Percentiles rank a stretch among this genome's conserved stretches.
Evolutionary conservation across 768 basidiomycete species (phyloP).

Genomic region (Symmetrospora coprosmae): DNA sequence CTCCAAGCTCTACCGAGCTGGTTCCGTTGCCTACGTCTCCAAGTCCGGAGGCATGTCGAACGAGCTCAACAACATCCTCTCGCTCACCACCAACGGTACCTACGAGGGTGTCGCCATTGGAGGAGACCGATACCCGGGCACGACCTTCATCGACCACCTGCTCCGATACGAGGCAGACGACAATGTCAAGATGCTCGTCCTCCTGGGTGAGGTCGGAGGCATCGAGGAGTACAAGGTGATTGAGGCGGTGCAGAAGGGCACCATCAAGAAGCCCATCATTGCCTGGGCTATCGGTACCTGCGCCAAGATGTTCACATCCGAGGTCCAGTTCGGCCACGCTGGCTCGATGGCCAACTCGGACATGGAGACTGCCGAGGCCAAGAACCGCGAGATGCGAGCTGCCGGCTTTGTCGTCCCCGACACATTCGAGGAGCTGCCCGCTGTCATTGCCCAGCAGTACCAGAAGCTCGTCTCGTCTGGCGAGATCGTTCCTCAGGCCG

Average conservation of each 20-base stretch:
- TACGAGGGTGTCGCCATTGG: slow-evolving; percentile 99
- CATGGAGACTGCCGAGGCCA: slow-evolving; percentile 91
- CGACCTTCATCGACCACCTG: slow-evolving; percentile 97
- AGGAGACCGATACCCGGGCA: slow-evolving; percentile 96
- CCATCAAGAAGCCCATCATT: slow-evolving; percentile 95
- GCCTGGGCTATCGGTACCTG: slow-evolving; percentile 99
- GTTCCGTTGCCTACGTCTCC: slow-evolving; percentile 95
- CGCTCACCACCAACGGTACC: slow-evolving; percentile 85
- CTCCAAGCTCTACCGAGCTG: slow-evolving; percentile 93
- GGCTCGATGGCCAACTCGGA: slow-evolving; percentile 97
- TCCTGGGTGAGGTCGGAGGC: slow-evolving; percentile 96
- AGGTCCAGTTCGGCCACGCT: slow-evolving; percentile 98
- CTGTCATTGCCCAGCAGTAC: slow-evolving; percentile 70
- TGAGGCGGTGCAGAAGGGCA: slow-evolving; percentile 81
- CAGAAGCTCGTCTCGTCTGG: slow-evolving; percentile 60
- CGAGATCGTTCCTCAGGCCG: slow-evolving; percentile 52
- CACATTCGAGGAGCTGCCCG: slow-evolving; percentile 91
- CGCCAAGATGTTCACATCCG: slow-evolving; percentile 99
- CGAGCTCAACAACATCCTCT: slow-evolving; percentile 99
- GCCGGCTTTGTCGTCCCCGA: slow-evolving; percentile 94
- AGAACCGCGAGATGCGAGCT: slow-evolving; percentile 85
- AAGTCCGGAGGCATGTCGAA: slow-evolving; percentile 99
- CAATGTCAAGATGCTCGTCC: slow-evolving; percentile 96
- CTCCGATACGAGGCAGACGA: slow-evolving; percentile 94
- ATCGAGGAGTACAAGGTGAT: slow-evolving; percentile 98